A percentile compares a stretch with the other conserved stretches of the same genome.
Evolutionary conservation across 1,284 basidiomycete species (phyloP).

Genomic region (Ustilago xerochloae): DNA sequence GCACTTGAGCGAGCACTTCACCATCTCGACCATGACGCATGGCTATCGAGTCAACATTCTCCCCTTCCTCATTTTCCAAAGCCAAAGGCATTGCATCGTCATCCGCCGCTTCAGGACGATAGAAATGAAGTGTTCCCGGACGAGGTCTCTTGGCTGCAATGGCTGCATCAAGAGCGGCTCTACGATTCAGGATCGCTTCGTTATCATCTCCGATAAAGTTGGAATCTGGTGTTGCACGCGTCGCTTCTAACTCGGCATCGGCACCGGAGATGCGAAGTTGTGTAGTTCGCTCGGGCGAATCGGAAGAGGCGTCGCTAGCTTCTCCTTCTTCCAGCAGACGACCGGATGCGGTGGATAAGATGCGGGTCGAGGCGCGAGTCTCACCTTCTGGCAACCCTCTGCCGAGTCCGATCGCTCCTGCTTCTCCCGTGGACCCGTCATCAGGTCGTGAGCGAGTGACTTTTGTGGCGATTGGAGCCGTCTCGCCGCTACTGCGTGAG

Average conservation of each 20-base stretch:
- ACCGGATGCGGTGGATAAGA: slow-evolving; percentile 32
- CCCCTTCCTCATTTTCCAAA: slow-evolving; percentile 7
- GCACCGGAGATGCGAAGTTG: slow-evolving; percentile 3
- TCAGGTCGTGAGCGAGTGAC: slow-evolving; percentile 2
- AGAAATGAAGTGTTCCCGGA: slow-evolving; percentile 34
- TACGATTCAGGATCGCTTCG: slow-evolving; percentile 15
- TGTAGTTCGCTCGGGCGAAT: background rate
- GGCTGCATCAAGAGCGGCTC: slow-evolving; percentile 34
- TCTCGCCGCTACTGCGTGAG: background rate
- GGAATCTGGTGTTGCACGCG: slow-evolving; percentile 25
- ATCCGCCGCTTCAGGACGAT: slow-evolving; percentile 21
- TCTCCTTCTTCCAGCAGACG: slow-evolving; percentile 30
- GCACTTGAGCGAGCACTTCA: slow-evolving; percentile 17
- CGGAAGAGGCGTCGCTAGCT: slow-evolving; percentile 6
- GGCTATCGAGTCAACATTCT: slow-evolving; percentile 29
- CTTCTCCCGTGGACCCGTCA: background rate
- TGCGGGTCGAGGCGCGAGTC: slow-evolving; percentile 2
- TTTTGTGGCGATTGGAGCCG: background rate
- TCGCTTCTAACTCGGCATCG: slow-evolving; percentile 8
- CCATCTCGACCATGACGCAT: slow-evolving; percentile 11
- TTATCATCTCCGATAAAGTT: slow-evolving; percentile 44
- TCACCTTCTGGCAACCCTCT: slow-evolving; percentile 18
- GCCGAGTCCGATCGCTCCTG: slow-evolving; percentile 18
- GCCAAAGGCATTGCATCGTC: slow-evolving; percentile 22
- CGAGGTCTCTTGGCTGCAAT: slow-evolving; percentile 29